phyloP scores from a whole-genome alignment of 306 rosid genomes.

The Castanospermum australe region DNA sequence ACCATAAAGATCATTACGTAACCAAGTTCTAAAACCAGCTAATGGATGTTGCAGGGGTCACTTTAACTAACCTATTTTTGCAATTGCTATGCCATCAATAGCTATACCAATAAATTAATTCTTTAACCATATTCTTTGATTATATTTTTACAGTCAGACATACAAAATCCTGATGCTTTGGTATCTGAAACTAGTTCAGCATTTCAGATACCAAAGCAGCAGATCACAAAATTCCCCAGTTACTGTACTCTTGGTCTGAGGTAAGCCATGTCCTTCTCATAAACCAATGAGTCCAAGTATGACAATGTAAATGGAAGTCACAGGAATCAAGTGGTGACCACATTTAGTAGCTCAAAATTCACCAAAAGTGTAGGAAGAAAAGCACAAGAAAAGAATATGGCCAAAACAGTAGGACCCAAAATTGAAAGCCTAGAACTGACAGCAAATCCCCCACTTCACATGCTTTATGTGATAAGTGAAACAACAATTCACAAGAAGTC shows the following conservation, averaged over 20 bases:
- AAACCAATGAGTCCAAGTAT: background rate
- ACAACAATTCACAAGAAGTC: conserved; percentile 3
- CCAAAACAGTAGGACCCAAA: conserved; percentile 24
- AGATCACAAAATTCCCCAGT: background rate
- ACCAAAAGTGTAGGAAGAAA: background rate
- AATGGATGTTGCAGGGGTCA: too few relatives aligned
- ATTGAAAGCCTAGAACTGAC: conserved; percentile 8
- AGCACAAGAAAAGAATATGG: background rate
- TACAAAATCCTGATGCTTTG: background rate
- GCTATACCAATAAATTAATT: too few relatives aligned
- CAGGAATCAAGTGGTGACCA: conserved; percentile 13
- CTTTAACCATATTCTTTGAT: too few relatives aligned
- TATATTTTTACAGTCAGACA: background rate
- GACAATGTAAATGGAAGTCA: background rate
- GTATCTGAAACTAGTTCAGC: background rate
- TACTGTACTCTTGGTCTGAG: background rate
- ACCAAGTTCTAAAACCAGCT: background rate
- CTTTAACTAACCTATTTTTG: too few relatives aligned
- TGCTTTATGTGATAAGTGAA: conserved; percentile 31
- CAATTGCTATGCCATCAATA: background rate
- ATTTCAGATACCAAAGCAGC: background rate
- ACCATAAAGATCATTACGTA: background rate
- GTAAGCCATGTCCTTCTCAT: background rate
- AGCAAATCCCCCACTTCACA: conserved; percentile 41
- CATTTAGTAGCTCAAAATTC: conserved; percentile 11